phyloP scores from a whole-genome alignment of 2,329 filamentous ascomycete species.

The Tolypocladium ovalisporum region DNA sequence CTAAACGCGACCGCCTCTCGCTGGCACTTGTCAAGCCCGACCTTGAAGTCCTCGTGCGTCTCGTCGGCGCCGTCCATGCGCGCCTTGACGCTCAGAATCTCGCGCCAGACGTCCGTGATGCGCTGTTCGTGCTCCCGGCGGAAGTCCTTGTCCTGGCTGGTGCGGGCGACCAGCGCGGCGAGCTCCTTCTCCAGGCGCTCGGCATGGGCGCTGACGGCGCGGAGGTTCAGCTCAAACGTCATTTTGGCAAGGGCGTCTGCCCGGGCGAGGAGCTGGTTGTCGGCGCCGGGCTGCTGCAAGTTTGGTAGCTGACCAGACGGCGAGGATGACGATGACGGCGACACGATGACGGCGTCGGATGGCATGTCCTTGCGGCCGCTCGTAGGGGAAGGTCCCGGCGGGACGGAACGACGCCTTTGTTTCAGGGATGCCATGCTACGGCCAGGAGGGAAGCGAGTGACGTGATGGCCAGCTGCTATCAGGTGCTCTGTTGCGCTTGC shows the following conservation, averaged over 20 bases:
- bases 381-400: not conserved
- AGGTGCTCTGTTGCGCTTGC: not conserved
- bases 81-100: constrained; percentile 19
- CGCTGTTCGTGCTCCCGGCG: constrained; percentile 17
- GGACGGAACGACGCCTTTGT: not conserved
- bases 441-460: not conserved
- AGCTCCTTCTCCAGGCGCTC: constrained; percentile 19
- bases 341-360: not conserved
- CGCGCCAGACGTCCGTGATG: constrained; percentile 16
- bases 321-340: not conserved
- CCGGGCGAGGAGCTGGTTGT: constrained; percentile 9
- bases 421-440: not conserved
- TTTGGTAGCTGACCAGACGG: not conserved
- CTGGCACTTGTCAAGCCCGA: constrained; percentile 9
- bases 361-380: not conserved
- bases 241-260: constrained; percentile 24
- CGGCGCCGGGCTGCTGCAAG: not conserved
- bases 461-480: not conserved
- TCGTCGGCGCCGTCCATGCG: constrained; percentile 10
- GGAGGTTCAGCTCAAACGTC: constrained; percentile 25
- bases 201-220: constrained; percentile 14
- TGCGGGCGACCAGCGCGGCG: constrained; percentile 12
- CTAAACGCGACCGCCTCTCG: constrained; percentile 9
- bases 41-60: constrained; percentile 4
- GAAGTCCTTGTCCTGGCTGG: constrained; percentile 16